Base-by-base conservation (phyloP, 83 land plant genomes). In the Diphasiastrum complanatum region DNA sequence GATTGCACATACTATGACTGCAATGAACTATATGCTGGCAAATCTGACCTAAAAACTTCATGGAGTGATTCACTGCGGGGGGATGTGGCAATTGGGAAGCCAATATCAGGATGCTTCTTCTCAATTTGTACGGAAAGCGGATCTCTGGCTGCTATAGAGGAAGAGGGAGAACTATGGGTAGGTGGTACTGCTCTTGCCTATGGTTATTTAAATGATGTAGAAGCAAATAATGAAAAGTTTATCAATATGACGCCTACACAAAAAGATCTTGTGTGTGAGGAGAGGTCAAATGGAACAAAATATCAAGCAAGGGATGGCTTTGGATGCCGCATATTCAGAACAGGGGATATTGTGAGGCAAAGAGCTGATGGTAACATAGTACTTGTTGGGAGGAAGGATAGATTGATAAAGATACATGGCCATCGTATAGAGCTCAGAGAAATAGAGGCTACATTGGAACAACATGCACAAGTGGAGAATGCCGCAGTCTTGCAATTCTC, bases 1-100 rank as follows among this genome's bases (percentile, higher is more conserved):
- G 96, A 89, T 45, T 89, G 91, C 35, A 64, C 83, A 26, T 89
- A 68, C 62, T 89, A 85, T 74, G 83, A 89, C 63, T 89, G 96
- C 72, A 81, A n/a, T n/a, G n/a, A n/a, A n/a, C n/a, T n/a, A 56
- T 51, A 50, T 43, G 63, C 60, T 89, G 60, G 67, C 75, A n/a
- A 60, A 23, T 2, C 38, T 83, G 40, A 65, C 74, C 45, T 61
- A 77, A 61, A 31, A 54, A 31, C 71, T 77, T 50, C 57, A 20
- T 4, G 28, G 14, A 14, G 14, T 47, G 24, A 3, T 30, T 24
- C 0, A 36, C 25, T 14, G 27, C 50, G 77, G 38, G 62, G 30
- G 25, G 79, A 69, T 68, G 84, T 85, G 31, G 91, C 96, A 4
- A 83, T 89, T 77, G 96, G 91, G 49, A 51, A 61, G 31, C 78